phyloP scores from a whole-genome alignment of 352 stramenopile genomes.

The Pythium pyrilobum region DNA sequence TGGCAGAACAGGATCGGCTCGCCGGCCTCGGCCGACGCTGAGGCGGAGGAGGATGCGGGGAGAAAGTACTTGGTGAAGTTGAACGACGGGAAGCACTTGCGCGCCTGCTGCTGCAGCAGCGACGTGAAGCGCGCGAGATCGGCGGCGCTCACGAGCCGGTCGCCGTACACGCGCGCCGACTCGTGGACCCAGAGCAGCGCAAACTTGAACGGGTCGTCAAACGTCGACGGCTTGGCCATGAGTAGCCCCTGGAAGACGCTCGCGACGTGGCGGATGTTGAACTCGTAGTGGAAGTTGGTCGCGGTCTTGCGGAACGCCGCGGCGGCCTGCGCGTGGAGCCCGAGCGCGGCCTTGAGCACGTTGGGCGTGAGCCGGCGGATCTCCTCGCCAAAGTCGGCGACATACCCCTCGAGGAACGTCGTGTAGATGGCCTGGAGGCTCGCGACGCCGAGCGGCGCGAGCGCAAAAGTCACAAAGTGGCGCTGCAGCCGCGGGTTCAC shows the following conservation, averaged over 20 bases:
- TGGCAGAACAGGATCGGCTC: conserved; percentile 93
- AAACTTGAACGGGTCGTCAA: conserved; percentile 89
- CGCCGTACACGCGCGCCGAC: conserved; percentile 92
- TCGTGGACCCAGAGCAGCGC: conserved; percentile 96
- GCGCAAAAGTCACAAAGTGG: conserved; percentile 94
- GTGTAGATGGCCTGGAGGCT: conserved; percentile 94
- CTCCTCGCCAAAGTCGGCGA: conserved; percentile 91
- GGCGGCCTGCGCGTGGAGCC: conserved; percentile 82
- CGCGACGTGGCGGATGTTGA: conserved; percentile 94
- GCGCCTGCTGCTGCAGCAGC: conserved; percentile 85
- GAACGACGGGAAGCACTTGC: conserved; percentile 91
- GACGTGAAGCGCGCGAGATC: conserved; percentile 88
- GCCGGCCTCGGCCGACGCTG: conserved; percentile 24
- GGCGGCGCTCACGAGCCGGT: conserved; percentile 84
- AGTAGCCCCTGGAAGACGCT: conserved; percentile 95
- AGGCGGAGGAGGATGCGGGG: conserved; percentile 27
- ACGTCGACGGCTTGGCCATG: conserved; percentile 77
- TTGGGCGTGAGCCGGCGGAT: conserved; percentile 83
- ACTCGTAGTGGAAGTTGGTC: conserved; percentile 97
- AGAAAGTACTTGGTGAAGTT: conserved; percentile 90
- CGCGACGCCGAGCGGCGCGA: conserved; percentile 78
- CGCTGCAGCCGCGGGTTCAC: conserved; percentile 93
- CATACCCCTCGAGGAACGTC: conserved; percentile 93
- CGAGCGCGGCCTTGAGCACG: conserved; percentile 85
- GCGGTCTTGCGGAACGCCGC: conserved; percentile 90